Evolutionary conservation across 176 grass and related monocot genomes (phyloP).

Genomic region (Juncus effusus): DNA sequence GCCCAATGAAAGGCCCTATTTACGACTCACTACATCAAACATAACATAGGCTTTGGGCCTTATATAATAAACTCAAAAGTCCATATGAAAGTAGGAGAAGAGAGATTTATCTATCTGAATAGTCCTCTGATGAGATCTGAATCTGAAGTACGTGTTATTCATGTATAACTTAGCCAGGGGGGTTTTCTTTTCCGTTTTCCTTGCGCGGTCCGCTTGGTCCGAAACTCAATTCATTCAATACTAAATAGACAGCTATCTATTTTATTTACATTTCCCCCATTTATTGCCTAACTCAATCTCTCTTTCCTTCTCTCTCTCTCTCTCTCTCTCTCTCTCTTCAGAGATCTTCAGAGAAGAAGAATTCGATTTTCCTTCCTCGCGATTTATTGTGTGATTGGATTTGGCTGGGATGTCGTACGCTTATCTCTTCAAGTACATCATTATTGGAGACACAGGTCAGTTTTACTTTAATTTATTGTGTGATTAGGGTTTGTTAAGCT

Average conservation of each 20-base stretch:
- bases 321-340: background rate
- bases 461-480: background rate
- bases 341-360: background rate
- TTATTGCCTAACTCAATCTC: background rate
- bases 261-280: background rate
- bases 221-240: background rate
- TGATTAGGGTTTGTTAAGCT: background rate
- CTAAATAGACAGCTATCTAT: background rate
- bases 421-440: slow-evolving; percentile 99
- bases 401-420: slow-evolving; percentile 69
- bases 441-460: slow-evolving; percentile 91
- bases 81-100: background rate
- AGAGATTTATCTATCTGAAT: background rate
- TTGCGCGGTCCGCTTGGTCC: slow-evolving; percentile 9
- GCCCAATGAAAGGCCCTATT: too few species aligned
- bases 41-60: background rate
- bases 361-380: background rate
- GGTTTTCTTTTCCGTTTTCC: slow-evolving; percentile 21
- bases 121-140: slow-evolving; percentile 9
- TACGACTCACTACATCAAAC: too few species aligned
- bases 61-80: background rate
- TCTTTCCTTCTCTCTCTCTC: slow-evolving; percentile 1
- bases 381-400: background rate
- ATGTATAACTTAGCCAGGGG: background rate
- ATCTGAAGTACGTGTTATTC: too few species aligned